These are phyloP conservation scores for Sclerotinia spermophila DNA, from an alignment of 2,329 filamentous ascomycete species.

Conservation along the genomic window DNA sequence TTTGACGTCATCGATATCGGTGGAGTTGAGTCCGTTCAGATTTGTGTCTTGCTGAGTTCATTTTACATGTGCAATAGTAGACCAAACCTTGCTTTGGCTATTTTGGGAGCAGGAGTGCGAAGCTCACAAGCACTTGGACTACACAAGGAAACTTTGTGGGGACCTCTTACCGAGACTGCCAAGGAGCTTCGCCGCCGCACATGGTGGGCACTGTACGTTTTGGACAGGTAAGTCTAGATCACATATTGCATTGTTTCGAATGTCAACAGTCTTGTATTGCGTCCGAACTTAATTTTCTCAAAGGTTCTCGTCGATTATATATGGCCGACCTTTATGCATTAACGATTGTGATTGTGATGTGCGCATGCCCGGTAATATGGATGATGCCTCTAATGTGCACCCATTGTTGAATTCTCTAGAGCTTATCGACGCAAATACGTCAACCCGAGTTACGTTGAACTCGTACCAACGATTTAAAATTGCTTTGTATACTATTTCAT, in stretches of 20 bases:
- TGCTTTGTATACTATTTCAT: not conserved
- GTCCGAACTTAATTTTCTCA: not conserved
- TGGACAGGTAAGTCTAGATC: not conserved
- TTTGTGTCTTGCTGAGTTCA: not conserved
- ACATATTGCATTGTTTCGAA: not conserved
- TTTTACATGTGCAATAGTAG: not conserved
- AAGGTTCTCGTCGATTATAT: not conserved
- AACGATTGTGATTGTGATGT: not conserved
- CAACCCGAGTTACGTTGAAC: not conserved
- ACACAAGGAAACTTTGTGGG: not conserved
- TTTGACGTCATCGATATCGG: not conserved
- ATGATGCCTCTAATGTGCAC: not conserved
- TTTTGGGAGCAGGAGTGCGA: not conserved
- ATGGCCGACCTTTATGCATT: not conserved
- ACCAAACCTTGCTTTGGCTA: not conserved
- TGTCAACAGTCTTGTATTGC: not conserved
- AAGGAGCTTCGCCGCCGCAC: not conserved
- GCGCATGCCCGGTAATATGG: not conserved
- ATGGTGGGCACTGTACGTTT: not conserved
- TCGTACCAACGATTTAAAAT: not conserved
- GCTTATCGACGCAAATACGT: not conserved
- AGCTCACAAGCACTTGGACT: not conserved
- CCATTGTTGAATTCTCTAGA: not conserved
- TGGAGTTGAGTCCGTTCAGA: not conserved
- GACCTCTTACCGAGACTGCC: not conserved